These are phyloP conservation scores for Eucalyptus curtisii DNA, from an alignment of 345 rosid species.

Conservation along the genomic window DNA sequence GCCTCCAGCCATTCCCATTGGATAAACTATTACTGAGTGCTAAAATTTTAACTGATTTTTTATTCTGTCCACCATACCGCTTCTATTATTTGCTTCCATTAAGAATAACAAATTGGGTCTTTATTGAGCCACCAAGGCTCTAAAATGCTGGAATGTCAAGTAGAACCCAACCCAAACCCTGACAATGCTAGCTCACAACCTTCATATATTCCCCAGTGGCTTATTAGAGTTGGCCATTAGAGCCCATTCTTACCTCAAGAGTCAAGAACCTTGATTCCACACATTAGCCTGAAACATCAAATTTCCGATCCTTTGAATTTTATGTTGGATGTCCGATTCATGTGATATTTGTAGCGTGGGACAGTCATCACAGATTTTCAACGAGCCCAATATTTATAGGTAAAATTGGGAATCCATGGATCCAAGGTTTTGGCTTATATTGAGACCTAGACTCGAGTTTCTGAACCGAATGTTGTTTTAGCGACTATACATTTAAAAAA, in stretches of 20 bases:
- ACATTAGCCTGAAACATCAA: not conserved
- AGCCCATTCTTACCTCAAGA: not conserved
- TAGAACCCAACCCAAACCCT: too few species aligned
- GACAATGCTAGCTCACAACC: too few species aligned
- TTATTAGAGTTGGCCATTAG: not conserved
- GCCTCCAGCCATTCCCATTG: not conserved
- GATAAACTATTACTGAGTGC: not conserved
- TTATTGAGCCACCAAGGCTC: too few species aligned
- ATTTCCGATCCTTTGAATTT: not conserved
- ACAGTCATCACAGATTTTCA: not conserved
- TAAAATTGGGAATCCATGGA: not conserved
- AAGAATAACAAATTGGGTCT: too few species aligned
- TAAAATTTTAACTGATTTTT: not conserved
- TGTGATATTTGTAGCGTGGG: not conserved
- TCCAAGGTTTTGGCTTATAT: not conserved
- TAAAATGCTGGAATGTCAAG: too few species aligned
- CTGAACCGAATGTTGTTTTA: not conserved
- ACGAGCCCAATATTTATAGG: not conserved
- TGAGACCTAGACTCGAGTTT: not conserved
- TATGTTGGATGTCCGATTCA: not conserved
- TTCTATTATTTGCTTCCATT: too few species aligned
- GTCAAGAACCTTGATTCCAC: not conserved
- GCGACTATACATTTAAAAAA: not conserved
- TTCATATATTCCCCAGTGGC: too few species aligned
- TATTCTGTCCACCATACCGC: too few species aligned